Conservation (phyloP, 495 filamentous ascomycete species). For the Copromyces sp. region DNA sequence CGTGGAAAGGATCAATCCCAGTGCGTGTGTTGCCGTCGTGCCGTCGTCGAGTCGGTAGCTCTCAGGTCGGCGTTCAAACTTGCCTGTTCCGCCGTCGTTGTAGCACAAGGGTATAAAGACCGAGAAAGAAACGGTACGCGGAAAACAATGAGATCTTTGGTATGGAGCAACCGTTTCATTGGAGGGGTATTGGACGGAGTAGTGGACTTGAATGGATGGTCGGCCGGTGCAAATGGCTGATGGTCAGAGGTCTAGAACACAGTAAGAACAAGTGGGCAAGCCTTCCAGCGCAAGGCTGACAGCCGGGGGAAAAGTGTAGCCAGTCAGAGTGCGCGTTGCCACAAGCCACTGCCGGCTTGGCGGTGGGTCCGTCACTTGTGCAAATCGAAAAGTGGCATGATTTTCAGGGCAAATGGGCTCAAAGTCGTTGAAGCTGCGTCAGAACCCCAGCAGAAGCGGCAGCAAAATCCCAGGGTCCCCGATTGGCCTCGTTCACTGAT, state of each 20-base stretch:
- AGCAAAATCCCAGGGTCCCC: conserved; percentile 3
- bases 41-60: background rate
- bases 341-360: conserved; percentile 26
- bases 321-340: conserved; percentile 8
- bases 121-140: background rate
- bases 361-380: conserved; percentile 12
- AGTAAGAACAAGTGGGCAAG: background rate
- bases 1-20: background rate
- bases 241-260: conserved; percentile 11
- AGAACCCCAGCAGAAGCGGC: conserved; percentile 7
- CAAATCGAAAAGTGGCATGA: conserved; percentile 28
- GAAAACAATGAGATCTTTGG: background rate
- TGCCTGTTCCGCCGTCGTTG: background rate
- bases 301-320: conserved; percentile 6
- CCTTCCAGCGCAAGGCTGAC: conserved; percentile 14
- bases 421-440: conserved; percentile 20
- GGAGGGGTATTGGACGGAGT: background rate
- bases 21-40: background rate
- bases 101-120: background rate
- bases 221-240: background rate
- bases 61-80: background rate
- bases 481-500: conserved; percentile 13
- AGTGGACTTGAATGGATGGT: conserved; percentile 2
- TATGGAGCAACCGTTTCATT: background rate
- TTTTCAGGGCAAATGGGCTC: conserved; percentile 22